Evolutionary conservation across 208 protist species (phyloP), one percentile per base, ranked within the genome.

Genomic region (Leishmania guyanensis): DNA sequence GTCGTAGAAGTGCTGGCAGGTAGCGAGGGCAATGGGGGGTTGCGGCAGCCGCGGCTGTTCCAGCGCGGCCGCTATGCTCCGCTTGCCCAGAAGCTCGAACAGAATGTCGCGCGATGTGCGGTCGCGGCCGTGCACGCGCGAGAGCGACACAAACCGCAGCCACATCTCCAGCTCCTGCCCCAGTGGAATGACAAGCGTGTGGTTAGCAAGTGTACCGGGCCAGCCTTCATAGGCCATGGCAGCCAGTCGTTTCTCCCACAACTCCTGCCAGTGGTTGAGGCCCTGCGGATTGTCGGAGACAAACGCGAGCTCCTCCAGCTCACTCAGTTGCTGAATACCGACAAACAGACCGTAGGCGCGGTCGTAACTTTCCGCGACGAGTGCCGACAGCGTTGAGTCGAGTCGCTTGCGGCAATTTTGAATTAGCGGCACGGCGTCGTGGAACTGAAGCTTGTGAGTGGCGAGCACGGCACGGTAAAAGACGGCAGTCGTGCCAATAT

Each of bases 351-450:
- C 88, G 90, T 99, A 99, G 12, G 99, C 99, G 43, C 99, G 90
- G 84, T 99, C 94, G 91, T 99, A 99, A 86, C 95, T 99, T 90
- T 99, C 99, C 46, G 96, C 94, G 6, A 99, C 91, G 10, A 99
- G 94, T 17, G 99, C 98, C 2, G 98, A 99, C 5, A 99, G 83
- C 53, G 97, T 95, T 16, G 94, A 92, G 86, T 99, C 98, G 5
- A 99, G 86, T 8, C 97, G 88, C 66, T 93, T 90, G 36, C 99
- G 92, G 56, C 98, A 98, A 60, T 87, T 86, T 48, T 89, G 80
- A 77, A 99, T 99, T 76, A 99, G 95, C 10, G 85, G 77, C 72
- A 98, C 90, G n/a, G 97, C 93, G 72, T 94, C 84, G 82, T 91
- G 87, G 74, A 95, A 98, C 79, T 97, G 84, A 54, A 84, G 78